phyloP scores from a whole-genome alignment of 2,329 filamentous ascomycete species.

The Xylaria sp. region DNA sequence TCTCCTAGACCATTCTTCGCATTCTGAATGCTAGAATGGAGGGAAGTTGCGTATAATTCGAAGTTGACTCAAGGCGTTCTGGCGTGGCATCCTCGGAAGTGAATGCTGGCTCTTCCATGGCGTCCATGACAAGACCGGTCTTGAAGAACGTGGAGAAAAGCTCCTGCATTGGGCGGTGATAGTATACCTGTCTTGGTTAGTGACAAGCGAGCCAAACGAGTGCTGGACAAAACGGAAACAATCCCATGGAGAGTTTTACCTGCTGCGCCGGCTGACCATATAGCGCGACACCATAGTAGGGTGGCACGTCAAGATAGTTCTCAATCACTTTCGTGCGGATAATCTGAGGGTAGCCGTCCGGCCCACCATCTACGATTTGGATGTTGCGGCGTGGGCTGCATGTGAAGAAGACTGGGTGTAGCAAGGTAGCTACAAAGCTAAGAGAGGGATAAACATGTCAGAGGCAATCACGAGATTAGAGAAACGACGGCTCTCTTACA shows the following conservation, averaged over 20 bases:
- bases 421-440: conserved; percentile 21
- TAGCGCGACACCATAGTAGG: conserved; percentile 13
- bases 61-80: not conserved
- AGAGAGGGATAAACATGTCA: not conserved
- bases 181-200: conserved; percentile 1
- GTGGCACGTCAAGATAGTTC: conserved; percentile 22
- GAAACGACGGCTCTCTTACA: conserved; percentile 2
- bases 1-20: not conserved
- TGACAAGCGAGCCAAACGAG: too few relatives aligned
- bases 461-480: not conserved
- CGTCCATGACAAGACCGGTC: conserved; percentile 21
- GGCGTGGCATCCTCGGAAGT: conserved; percentile 7
- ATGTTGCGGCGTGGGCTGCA: conserved; percentile 7
- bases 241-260: conserved; percentile 1
- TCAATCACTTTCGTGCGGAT: conserved; percentile 16
- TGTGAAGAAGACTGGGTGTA: conserved; percentile 20
- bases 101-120: conserved; percentile 19
- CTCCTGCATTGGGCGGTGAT: conserved; percentile 16
- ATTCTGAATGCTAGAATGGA: conserved; percentile 18
- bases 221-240: too few relatives aligned
- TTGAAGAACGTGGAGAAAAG: conserved; percentile 21
- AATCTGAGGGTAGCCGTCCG: conserved; percentile 4
- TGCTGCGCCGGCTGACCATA: conserved; percentile 20
- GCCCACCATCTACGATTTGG: conserved; percentile 4
- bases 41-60: conserved; percentile 20